Conservation (phyloP, 768 basidiomycete genomes). For the Suillus fuscotomentosus region DNA sequence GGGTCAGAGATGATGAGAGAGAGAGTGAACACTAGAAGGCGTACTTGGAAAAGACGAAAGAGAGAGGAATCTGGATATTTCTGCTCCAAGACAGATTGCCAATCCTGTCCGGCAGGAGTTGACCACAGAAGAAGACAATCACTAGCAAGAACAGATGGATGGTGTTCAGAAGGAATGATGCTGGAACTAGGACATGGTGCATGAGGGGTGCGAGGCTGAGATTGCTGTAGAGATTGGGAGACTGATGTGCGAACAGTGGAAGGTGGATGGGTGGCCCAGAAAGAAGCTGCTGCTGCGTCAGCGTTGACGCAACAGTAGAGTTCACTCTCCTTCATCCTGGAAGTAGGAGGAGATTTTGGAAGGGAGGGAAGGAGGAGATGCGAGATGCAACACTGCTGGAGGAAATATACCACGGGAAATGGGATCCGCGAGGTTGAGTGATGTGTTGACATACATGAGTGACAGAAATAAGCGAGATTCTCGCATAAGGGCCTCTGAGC, state of each 20-base stretch:
- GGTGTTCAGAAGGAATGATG: background rate
- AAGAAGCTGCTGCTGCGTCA: fast-evolving
- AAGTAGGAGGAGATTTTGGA: too few relatives aligned
- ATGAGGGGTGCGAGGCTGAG: background rate
- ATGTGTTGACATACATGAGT: too few relatives aligned
- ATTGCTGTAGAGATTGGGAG: background rate
- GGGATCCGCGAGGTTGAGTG: too few relatives aligned
- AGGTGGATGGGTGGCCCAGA: background rate
- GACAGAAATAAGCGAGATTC: background rate
- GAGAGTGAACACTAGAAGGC: fast-evolving
- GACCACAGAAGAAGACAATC: background rate
- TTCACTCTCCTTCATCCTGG: too few relatives aligned
- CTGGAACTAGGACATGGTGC: background rate
- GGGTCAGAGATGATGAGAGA: too few relatives aligned
- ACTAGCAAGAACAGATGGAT: background rate
- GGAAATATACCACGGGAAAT: too few relatives aligned
- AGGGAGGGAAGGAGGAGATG: too few relatives aligned
- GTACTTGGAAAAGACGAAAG: background rate
- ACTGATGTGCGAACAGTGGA: background rate
- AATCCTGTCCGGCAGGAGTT: background rate
- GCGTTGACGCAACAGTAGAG: background rate
- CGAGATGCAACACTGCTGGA: too few relatives aligned
- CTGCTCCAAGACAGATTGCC: background rate
- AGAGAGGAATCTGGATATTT: background rate
- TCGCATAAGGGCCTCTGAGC: background rate